Base-by-base conservation (phyloP, 208 protist species). In the Wallacemonas collosoma region DNA sequence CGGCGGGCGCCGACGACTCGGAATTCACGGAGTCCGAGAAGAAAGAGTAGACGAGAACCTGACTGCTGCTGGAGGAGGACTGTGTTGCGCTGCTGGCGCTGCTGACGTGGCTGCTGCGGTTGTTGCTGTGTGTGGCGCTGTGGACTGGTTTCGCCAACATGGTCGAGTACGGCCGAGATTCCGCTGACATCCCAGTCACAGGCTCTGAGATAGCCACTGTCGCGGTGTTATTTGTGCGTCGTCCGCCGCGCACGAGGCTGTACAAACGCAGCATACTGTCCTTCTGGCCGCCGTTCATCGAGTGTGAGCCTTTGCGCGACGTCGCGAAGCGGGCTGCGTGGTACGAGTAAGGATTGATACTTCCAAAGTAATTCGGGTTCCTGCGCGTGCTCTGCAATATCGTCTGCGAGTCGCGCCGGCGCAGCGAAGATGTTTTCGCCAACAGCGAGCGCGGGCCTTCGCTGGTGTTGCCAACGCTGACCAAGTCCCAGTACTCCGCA, bases 141-240 rank as follows among this genome's bases (percentile, higher is more conserved):
- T 26, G 35, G 36, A 43, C 17, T 7, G 56, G 56, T 17, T 43
- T 62, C 9, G 56, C 38, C 56, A 43, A 3, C 36, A 38, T 17
- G 12, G 56, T 38, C 36, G 56, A 11, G 36, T 62, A 62, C 35
- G 56, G 56, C 3, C 56, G 36, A 3, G 56, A 38, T 11, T 38
- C 56, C 0, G 36, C 56, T 3, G 56, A 4, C 38, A 38, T 6
- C 12, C 56, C 56, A 3, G 5, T 38, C 6, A 43, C 38, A 6
- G 56, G 56, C 17, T 62, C 56, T 15, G 56, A 44, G 56, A 62
- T 62, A 38, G 56, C 56, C 9, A 62, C 56, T 3, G 56, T 62
- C 5, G 56, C 36, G 0, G 56, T 43, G 56, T 62, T 62, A 38
- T 40, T 38, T 15, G 56, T 62, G 56, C 56, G 56, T 3, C 56